Percentiles rank a stretch among this genome's conserved stretches.
Conservation (phyloP, 768 basidiomycete genomes). For the Pseudohyphozyma bogoriensis region DNA sequence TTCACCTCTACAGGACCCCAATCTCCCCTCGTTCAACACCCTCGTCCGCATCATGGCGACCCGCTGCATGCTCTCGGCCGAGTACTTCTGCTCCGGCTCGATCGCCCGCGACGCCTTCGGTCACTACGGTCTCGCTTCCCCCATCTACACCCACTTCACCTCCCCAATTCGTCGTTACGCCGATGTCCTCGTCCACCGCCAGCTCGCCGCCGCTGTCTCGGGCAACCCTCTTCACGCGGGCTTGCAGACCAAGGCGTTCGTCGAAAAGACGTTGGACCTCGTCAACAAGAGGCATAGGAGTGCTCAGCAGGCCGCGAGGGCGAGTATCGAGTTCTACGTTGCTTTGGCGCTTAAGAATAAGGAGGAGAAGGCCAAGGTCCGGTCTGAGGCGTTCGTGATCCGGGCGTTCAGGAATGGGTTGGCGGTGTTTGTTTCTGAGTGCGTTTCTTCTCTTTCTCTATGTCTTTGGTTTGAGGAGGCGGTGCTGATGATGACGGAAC, state of each 20-base stretch:
- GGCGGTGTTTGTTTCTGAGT: constrained; percentile 94
- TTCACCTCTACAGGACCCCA: constrained; percentile 51
- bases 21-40: constrained; percentile 86
- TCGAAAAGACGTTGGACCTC: constrained; percentile 73
- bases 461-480: not conserved
- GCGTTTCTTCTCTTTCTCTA: constrained; percentile 36
- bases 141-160: constrained; percentile 97
- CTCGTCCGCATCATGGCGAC: constrained; percentile 99
- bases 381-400: constrained; percentile 85
- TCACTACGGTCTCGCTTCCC: constrained; percentile 93
- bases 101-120: constrained; percentile 85
- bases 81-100: constrained; percentile 95
- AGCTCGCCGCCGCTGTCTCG: constrained; percentile 79
- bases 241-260: constrained; percentile 75
- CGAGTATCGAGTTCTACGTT: constrained; percentile 95
- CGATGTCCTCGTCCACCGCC: constrained; percentile 87
- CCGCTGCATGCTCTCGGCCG: constrained; percentile 93
- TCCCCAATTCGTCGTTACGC: constrained; percentile 95
- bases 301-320: constrained; percentile 95
- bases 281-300: constrained; percentile 88
- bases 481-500: not conserved
- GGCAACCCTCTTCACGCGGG: constrained; percentile 73
- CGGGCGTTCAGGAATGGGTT: constrained; percentile 88
- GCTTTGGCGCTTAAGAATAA: constrained; percentile 61
- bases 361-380: constrained; percentile 42